Base-by-base conservation (phyloP, 2,329 filamentous ascomycete genomes). In the Penicillium polonicum region DNA sequence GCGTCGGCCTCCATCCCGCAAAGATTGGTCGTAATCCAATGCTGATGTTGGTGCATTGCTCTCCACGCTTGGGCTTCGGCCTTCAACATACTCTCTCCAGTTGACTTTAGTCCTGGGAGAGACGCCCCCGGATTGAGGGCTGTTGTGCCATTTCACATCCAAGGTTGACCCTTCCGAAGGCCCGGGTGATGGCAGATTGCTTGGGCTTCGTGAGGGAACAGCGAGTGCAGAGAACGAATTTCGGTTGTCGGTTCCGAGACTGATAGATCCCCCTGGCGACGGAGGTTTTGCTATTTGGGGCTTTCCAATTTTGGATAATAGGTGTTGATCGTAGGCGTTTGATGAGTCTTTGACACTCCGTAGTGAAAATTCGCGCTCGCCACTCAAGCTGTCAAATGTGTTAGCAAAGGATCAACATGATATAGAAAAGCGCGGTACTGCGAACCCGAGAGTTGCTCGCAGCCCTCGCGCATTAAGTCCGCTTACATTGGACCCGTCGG, bases 271-370 rank as follows among this genome's bases (percentile, higher is more conserved):
- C 49, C 81, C 76, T 19, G 82, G 81, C 8, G 83, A 84, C 56
- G 81, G 80, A 7, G 83, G 80, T 48, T 84, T 84, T 31, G 83
- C 83, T 59, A 87, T 86, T 63, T 85, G 81, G 6, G 83, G 80
- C 46, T 84, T 84, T 33, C 84, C 84, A 58, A 87, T 86, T 63
- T 85, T 85, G 48, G 83, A 85, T 27, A 87, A 72, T 13, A 87
- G 73, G 60, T 85, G 82, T 69, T 86, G 82, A 66, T 87, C 85
- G 71, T 87, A 87, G 33, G 81, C 83, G 66, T 86, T 82, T 25
- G 83, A 85, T 3, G 83, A 85, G 56, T 78, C 80, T 62, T 84
- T 80, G 41, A 85, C 79, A 46, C 83, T 81, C 60, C 81, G 77
- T 61, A 82, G 79, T 46, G 84, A 85, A 48, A 86, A 78, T 60